Base-by-base conservation (phyloP, 371 early-diverging fungal genomes). In the Capillidium heterosporum region DNA sequence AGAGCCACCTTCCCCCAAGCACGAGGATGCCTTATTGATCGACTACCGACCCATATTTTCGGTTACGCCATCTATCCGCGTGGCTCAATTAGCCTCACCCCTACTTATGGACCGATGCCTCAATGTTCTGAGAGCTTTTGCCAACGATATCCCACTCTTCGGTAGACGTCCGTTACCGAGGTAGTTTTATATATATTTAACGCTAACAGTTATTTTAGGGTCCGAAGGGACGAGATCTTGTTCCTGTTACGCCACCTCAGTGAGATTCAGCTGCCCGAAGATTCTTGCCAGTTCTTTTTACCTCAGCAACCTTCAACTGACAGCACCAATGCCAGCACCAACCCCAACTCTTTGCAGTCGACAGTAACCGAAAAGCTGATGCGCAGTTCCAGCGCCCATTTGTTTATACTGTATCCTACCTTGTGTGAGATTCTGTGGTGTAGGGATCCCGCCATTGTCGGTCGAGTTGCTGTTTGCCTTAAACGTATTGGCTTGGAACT, bases 141-240 rank as follows among this genome's bases (percentile, higher is more conserved):
- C 73, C 24, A 71, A 70, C n/a, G 90, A 90, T 65, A 77, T 76
- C 58, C 78, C 78, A 27, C 62, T 84, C 32, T 67, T 83, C 48
- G 90, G 89, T 19, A 73, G 76, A 32, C 73, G 82, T 46, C 91
- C 91, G 5, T 72, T 90, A 66, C 86, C 91, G 58, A 76, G 82
- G 76, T 78, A 70, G 62, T 67, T 71, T 70, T 72, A 46, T 57
- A 11, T 32, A 11, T 4, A 48, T 21, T 41, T 13, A 40, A 28
- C 43, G 24, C 55, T 54, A 47, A 51, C 32, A 21, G 40, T 48
- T 44, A 46, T 59, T 32, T 42, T 63, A 78, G 85, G 62, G 71
- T 84, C 19, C 80, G 87, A 23, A 77, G 81, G 50, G 82, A 80
- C 58, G 87, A 89, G 57, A 75, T 88, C 48, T 61, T 77, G 2